Conservation (phyloP, 192 early-diverging fungal genomes). For the Borealophlyctis nickersoniae region DNA sequence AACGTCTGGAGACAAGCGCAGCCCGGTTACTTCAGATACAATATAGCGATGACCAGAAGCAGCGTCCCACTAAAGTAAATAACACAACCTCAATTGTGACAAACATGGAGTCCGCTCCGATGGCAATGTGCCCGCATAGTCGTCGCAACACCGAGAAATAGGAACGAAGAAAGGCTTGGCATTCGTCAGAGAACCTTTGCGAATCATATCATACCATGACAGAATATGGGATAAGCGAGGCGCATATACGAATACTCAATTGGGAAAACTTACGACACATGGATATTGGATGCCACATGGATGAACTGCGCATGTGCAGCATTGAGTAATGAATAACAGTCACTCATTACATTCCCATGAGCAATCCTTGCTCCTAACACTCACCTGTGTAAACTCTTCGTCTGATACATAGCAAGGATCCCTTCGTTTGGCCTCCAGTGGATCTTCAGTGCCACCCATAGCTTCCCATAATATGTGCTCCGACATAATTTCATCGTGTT, state of each 20-base stretch:
- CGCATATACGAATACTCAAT: too few species aligned
- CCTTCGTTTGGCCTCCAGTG: background rate
- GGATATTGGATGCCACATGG: constrained; percentile 11
- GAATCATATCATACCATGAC: background rate
- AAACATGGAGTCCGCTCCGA: constrained; percentile 9
- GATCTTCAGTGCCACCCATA: background rate
- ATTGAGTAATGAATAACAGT: background rate
- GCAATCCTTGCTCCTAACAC: background rate
- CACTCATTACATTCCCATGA: background rate
- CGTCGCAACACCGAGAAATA: constrained; percentile 18
- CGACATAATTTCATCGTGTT: background rate
- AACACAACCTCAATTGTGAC: constrained; percentile 11
- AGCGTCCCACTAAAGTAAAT: background rate
- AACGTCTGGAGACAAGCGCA: constrained; percentile 15
- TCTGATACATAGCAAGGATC: background rate
- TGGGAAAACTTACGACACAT: constrained; percentile 6
- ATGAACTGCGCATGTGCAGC: too few species aligned
- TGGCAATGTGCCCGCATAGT: background rate
- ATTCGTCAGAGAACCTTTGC: constrained; percentile 11
- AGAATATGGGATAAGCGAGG: background rate
- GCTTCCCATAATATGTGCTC: constrained; percentile 9
- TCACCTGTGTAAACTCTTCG: constrained; percentile 14
- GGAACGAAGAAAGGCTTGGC: constrained; percentile 9
- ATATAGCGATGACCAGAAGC: background rate
- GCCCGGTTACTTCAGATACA: too few species aligned